phyloP scores from a whole-genome alignment of 2,329 filamentous ascomycete genomes.

The Fusarium continuum region DNA sequence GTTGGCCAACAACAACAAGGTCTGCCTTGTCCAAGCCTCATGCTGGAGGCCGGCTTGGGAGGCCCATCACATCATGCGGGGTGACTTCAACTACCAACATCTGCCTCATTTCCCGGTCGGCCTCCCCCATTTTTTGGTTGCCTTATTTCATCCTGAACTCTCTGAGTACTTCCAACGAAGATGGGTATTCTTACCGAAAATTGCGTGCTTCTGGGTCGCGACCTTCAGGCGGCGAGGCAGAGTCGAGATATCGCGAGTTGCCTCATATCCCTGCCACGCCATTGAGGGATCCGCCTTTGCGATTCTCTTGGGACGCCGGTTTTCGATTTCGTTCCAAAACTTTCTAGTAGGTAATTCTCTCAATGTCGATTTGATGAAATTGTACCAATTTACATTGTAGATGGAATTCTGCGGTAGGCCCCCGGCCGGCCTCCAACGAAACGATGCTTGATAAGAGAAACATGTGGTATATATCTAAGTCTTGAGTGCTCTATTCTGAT shows the following conservation, averaged over 20 bases:
- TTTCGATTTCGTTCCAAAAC: background rate
- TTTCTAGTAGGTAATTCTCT: background rate
- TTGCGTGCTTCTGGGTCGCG: slow-evolving; percentile 16
- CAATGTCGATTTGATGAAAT: background rate
- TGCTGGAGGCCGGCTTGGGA: slow-evolving; percentile 27
- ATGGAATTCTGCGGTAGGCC: background rate
- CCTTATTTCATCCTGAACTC: background rate
- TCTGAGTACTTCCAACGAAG: background rate
- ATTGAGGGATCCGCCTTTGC: background rate
- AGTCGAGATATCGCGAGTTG: slow-evolving; percentile 1
- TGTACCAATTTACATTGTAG: background rate
- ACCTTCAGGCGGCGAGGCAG: slow-evolving; percentile 23
- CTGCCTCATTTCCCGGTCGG: background rate
- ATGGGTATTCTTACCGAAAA: background rate
- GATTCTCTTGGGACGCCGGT: background rate
- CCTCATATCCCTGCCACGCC: background rate
- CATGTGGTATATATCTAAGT: background rate
- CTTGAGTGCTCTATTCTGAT: background rate
- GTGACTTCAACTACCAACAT: slow-evolving; percentile 7
- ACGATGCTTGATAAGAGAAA: background rate
- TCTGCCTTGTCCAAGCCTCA: slow-evolving; percentile 23
- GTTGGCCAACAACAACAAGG: background rate
- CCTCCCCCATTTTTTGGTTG: slow-evolving; percentile 3
- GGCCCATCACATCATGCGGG: slow-evolving; percentile 38
- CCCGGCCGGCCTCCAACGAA: slow-evolving; percentile 13